Evolutionary conservation across 2,329 filamentous ascomycete species (phyloP).

Genomic region (Trichoderma sp.): DNA sequence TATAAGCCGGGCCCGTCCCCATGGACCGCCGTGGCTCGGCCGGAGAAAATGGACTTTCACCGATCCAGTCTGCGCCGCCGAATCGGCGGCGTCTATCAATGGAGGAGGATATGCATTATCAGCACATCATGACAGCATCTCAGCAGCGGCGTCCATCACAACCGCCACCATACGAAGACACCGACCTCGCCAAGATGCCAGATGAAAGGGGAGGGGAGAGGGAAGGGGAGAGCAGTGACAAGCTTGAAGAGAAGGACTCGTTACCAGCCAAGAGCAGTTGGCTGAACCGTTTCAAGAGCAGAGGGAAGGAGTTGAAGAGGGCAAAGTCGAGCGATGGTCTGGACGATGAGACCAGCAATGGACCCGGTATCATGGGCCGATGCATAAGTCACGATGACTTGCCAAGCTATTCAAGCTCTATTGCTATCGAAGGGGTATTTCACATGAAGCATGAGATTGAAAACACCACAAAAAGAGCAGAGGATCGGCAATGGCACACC

Average conservation of each 20-base stretch:
- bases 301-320: slow-evolving; percentile 14
- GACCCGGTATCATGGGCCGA: not conserved
- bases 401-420: slow-evolving; percentile 59
- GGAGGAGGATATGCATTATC: slow-evolving; percentile 58
- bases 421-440: slow-evolving; percentile 59
- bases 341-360: not conserved
- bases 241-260: not conserved
- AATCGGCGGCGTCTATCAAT: slow-evolving; percentile 53
- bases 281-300: slow-evolving; percentile 24
- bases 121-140: slow-evolving; percentile 51
- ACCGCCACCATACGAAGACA: slow-evolving; percentile 49
- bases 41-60: slow-evolving; percentile 40
- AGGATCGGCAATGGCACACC: slow-evolving; percentile 64
- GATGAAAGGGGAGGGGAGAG: slow-evolving; percentile 32
- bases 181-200: slow-evolving; percentile 23
- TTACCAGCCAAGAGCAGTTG: slow-evolving; percentile 7
- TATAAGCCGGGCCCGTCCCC: slow-evolving; percentile 31
- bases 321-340: slow-evolving; percentile 1
- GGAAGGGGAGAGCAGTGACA: slow-evolving; percentile 3
- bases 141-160: slow-evolving; percentile 45
- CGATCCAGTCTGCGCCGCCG: slow-evolving; percentile 38
- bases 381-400: slow-evolving; percentile 33
- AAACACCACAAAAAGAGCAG: slow-evolving; percentile 62
- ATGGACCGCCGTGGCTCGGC: slow-evolving; percentile 39
- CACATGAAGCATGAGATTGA: slow-evolving; percentile 67